Percentiles rank a stretch among this genome's conserved stretches.
These are phyloP conservation scores for Allantophomopsis lycopodina DNA, from an alignment of 2,329 filamentous ascomycete genomes.

Conservation along the genomic window DNA sequence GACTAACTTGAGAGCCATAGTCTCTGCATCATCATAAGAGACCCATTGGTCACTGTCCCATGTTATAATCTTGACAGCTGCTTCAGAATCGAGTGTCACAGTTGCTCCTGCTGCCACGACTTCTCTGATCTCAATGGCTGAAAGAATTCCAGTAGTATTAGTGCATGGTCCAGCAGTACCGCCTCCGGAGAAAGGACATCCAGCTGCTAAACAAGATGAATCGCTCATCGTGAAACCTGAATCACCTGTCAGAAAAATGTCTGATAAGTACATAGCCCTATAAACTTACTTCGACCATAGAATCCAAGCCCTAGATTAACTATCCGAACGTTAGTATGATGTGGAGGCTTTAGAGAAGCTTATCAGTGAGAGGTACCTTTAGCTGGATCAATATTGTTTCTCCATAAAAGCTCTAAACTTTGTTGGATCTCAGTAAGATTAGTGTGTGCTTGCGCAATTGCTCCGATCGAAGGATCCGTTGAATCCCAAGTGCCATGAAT, in stretches of 20 bases:
- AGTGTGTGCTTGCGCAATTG: conserved; percentile 23
- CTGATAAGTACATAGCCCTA: neutral
- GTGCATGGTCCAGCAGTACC: conserved; percentile 13
- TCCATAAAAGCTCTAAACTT: conserved; percentile 28
- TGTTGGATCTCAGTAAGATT: conserved; percentile 30
- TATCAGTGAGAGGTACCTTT: conserved; percentile 11
- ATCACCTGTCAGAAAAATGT: neutral
- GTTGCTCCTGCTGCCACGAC: conserved; percentile 9
- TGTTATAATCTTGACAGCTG: conserved; percentile 18
- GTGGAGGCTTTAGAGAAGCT: too few relatives aligned
- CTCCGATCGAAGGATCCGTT: conserved; percentile 18
- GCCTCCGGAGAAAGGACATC: conserved; percentile 10
- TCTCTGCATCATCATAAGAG: conserved; percentile 18
- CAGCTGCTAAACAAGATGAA: conserved; percentile 7
- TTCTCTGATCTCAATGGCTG: conserved; percentile 19
- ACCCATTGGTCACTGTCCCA: conserved; percentile 22
- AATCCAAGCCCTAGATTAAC: conserved; percentile 29
- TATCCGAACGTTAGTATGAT: neutral
- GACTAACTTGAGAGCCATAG: conserved; percentile 1
- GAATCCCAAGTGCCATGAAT: conserved; percentile 28
- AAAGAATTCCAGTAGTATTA: conserved; percentile 16
- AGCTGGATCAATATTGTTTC: conserved; percentile 22
- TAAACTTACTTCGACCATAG: conserved; percentile 21
- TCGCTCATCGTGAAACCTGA: conserved; percentile 5
- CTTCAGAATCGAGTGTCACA: conserved; percentile 10